Evolutionary conservation across 2,329 filamentous ascomycete genomes (phyloP), one percentile per base, ranked within the genome.

Genomic region (Talaromyces sp.): DNA sequence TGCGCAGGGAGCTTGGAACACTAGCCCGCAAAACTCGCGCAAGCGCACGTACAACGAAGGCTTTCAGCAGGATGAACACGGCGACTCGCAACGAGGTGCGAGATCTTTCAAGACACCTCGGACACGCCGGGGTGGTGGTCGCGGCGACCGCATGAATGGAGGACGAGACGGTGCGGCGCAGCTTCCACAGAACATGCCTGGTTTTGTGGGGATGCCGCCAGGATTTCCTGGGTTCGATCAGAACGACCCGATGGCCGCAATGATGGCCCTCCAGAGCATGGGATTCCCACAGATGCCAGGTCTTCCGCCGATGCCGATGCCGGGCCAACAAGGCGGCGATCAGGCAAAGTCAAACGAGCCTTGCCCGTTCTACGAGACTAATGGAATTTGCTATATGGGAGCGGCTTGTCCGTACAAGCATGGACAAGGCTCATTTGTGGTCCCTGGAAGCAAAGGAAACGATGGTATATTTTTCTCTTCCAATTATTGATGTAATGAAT

Each of bases 321-420:
- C 66, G 56, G 68, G 72, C 50, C 65, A 64, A 14, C 68, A 63
- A 55, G 70, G 70, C 17, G 65, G 71, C 19, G 68, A 73, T 55
- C 68, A 65, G 50, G 57, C 70, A 58, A 67, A 77, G 66, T 68
- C 69, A 62, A 66, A 74, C 58, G 67, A 76, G 70, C 77, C 80
- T 55, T 87, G 84, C 68, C 76, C 75, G 43, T 82, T 85, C 68
- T 86, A 85, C 64, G 82, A 86, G 62, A 82, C 75, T 0, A 82
- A 84, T 64, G 84, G 84, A 6, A 85, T 82, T 61, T 86, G 84
- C 66, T 79, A 82, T 13, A 66, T 81, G 51, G 84, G 84, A 26
- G 79, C 75, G 58, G 73, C 78, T n/a, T 86, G 84, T 68, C 82
- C 81, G 0, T 85, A 82, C 63, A 79, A 84, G 65, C 84, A 87